Evolutionary conservation across 2,329 filamentous ascomycete species (phyloP).

Genomic region (Graphium sp.): DNA sequence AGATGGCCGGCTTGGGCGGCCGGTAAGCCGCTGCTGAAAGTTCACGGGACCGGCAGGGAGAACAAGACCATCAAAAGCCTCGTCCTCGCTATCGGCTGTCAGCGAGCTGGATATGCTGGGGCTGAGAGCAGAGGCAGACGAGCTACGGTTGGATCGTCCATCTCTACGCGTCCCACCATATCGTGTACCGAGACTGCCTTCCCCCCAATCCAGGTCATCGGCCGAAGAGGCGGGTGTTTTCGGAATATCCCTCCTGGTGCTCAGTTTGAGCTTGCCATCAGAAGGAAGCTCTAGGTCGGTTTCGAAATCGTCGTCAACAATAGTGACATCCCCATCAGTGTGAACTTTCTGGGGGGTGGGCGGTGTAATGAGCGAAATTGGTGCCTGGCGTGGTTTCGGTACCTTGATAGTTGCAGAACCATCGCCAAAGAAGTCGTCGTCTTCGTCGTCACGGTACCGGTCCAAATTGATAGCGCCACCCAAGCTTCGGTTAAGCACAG

Average conservation of each 20-base stretch:
- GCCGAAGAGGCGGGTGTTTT: constrained; percentile 41
- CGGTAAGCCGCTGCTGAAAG: constrained; percentile 62
- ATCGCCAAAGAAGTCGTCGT: constrained; percentile 48
- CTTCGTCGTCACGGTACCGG: constrained; percentile 42
- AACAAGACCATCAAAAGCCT: constrained; percentile 77
- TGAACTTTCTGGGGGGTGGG: constrained; percentile 32
- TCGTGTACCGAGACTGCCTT: constrained; percentile 80
- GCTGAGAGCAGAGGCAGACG: constrained; percentile 75
- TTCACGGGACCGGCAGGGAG: constrained; percentile 72
- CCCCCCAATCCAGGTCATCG: constrained; percentile 85
- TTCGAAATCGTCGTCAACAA: constrained; percentile 51
- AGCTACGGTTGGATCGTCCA: constrained; percentile 65
- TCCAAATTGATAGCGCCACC: constrained; percentile 39
- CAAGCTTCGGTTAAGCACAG: constrained; percentile 17
- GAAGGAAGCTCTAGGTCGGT: constrained; percentile 55
- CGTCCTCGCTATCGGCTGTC: constrained; percentile 84
- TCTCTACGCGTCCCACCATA: constrained; percentile 77
- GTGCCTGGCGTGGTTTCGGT: constrained; percentile 36
- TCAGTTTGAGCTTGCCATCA: constrained; percentile 48
- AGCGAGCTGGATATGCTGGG: constrained; percentile 86
- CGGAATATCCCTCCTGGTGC: constrained; percentile 41
- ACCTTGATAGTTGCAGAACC: constrained; percentile 51
- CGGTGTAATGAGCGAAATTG: constrained; percentile 34
- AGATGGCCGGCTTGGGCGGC: constrained; percentile 43
- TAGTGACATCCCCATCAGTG: too few species aligned